These are phyloP conservation scores for Sugiyamaella xylanicola DNA, from an alignment of 1,139 yeast genomes.

Conservation along the genomic window DNA sequence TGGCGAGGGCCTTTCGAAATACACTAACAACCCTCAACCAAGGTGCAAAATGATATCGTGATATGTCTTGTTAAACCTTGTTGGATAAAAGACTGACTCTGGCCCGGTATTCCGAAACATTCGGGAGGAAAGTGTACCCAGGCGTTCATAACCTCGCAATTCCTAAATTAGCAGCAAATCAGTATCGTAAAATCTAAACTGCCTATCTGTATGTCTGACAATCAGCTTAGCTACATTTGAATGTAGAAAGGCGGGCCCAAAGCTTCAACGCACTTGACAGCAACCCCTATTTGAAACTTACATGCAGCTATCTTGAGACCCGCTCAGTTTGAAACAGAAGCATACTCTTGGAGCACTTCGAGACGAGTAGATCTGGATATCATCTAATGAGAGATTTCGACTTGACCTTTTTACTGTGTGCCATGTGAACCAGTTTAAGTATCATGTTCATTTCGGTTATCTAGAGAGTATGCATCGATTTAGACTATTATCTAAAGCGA, in stretches of 20 bases:
- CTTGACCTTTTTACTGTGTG: neutral
- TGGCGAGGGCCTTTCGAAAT: too few species aligned
- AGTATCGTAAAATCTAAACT: neutral
- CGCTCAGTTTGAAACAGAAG: neutral
- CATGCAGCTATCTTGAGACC: neutral
- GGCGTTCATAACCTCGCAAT: neutral
- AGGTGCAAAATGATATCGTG: too few species aligned
- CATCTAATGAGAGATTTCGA: neutral
- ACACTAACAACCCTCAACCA: too few species aligned
- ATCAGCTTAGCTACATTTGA: neutral
- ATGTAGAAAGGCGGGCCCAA: neutral
- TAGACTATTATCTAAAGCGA: neutral
- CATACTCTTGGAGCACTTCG: neutral
- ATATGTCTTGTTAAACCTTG: too few species aligned
- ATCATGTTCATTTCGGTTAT: neutral
- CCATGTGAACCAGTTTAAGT: too few species aligned
- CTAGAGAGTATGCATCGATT: neutral
- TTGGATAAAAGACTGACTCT: neutral
- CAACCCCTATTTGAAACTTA: neutral
- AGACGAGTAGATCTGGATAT: neutral
- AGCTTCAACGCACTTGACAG: neutral
- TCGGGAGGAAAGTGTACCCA: neutral
- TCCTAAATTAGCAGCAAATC: neutral
- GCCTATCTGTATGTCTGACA: neutral
- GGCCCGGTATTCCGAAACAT: neutral